Evolutionary conservation across 768 basidiomycete genomes (phyloP), one percentile per base, ranked within the genome.

Genomic region (Rhodotorula paludigena): DNA sequence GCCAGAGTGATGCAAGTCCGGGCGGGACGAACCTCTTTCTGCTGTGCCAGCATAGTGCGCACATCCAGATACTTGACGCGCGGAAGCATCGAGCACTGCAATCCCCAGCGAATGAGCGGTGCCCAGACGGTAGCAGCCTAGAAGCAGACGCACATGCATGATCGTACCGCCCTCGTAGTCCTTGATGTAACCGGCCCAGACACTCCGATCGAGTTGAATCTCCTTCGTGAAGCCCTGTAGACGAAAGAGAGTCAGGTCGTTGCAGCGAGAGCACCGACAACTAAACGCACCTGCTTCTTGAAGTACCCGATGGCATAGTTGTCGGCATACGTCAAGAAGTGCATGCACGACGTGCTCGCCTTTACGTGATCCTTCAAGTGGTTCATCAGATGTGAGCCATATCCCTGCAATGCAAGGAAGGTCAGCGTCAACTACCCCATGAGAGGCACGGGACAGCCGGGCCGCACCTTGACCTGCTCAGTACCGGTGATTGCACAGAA

Each of bases 111-210:
- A n/a, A n/a, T n/a, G n/a, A n/a, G n/a, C n/a, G n/a, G n/a, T n/a
- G n/a, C n/a, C n/a, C n/a, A n/a, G n/a, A n/a, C n/a, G n/a, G n/a
- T n/a, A n/a, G n/a, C n/a, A n/a, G n/a, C n/a, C 7, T 21, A 38
- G 23, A 25, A 18, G 6, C 4, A 12, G 35, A 71, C 78, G 28
- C 49, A 78, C 80, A 78, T 93, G 90, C 93, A 99, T 97, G 80
- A 98, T 92, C 52, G 94, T 99, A 25, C 91, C 93, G 47, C 94
- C 94, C 78, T 99, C 96, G 79, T 99, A 99, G 78, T 99, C 96
- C 78, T 98, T 99, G 85, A 99, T 98, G 78, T 99, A 98, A 18
- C 93, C 96, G 0, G 94, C 93, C 96, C 96, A 99, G 14, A 88
- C 82, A 3, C 89, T 85, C 51, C 93, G 84, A 67, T 88, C 87